A percentile compares a stretch with the other conserved stretches of the same genome.
Evolutionary conservation across 495 filamentous ascomycete species (phyloP).

Genomic region (Amphirosellinia nigrospora): DNA sequence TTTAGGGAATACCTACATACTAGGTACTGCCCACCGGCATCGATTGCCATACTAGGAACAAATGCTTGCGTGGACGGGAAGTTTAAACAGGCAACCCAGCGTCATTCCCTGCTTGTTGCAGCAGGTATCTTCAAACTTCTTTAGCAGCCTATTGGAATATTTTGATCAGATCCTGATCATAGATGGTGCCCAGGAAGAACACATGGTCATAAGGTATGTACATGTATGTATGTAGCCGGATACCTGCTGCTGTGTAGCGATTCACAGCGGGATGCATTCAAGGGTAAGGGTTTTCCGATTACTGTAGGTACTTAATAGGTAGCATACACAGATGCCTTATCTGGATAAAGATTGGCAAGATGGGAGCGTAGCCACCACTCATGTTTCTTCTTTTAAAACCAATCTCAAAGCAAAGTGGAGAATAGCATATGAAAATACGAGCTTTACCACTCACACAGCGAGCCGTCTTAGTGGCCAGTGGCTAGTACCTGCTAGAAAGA

Average conservation of each 20-base stretch:
- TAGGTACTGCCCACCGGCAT: background rate
- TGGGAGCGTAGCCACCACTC: background rate
- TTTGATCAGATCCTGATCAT: background rate
- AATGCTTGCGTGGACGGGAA: slow-evolving; percentile 5
- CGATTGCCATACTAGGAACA: background rate
- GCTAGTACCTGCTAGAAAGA: slow-evolving; percentile 1
- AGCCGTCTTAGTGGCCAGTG: background rate
- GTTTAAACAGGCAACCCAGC: background rate
- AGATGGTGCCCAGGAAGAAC: no score
- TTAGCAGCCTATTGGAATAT: background rate
- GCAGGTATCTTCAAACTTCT: background rate
- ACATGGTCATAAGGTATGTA: no score
- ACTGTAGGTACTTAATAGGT: no score
- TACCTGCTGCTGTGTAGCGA: no score
- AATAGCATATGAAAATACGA: slow-evolving; percentile 3
- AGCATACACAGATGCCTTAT: background rate
- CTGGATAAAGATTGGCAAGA: background rate
- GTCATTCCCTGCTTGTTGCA: background rate
- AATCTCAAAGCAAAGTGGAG: slow-evolving; percentile 2
- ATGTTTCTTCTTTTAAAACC: background rate
- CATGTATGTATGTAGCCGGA: no score
- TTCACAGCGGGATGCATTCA: no score
- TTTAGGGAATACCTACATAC: background rate
- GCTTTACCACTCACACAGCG: background rate
- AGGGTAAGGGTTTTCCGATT: no score